These are phyloP conservation scores for Fusarium sp. DNA, from an alignment of 2,329 filamentous ascomycete genomes.

Conservation along the genomic window DNA sequence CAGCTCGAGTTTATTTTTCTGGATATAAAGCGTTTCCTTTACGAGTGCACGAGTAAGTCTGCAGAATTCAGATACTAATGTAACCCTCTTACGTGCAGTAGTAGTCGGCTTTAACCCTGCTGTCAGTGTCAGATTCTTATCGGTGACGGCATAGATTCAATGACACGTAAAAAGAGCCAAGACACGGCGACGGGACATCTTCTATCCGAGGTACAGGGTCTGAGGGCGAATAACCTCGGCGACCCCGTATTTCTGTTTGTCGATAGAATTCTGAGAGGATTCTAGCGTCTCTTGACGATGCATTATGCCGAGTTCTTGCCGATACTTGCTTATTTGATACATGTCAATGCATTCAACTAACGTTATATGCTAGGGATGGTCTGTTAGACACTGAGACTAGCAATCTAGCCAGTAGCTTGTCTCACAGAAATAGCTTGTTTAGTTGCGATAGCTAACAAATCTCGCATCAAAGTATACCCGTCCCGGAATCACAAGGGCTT, in stretches of 20 bases:
- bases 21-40: too few species aligned
- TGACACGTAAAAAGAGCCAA: not conserved
- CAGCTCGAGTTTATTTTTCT: not conserved
- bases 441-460: not conserved
- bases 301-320: conserved; percentile 20
- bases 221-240: conserved; percentile 6
- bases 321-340: not conserved
- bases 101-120: not conserved
- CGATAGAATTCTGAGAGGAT: conserved; percentile 21
- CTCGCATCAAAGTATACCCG: not conserved
- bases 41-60: too few species aligned
- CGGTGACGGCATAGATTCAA: not conserved
- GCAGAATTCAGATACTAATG: too few species aligned
- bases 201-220: not conserved
- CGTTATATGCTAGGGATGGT: not conserved
- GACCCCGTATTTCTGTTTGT: conserved; percentile 5
- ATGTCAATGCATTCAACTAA: not conserved
- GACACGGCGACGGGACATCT: not conserved
- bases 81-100: too few species aligned
- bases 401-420: not conserved
- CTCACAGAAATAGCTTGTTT: not conserved
- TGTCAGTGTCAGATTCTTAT: not conserved
- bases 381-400: not conserved
- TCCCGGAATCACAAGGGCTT: not conserved
- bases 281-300: conserved; percentile 16